Percentiles rank a stretch among this genome's conserved stretches.
phyloP scores from a whole-genome alignment of 164 flowering plant genomes.

The Liriodendron chinense region DNA sequence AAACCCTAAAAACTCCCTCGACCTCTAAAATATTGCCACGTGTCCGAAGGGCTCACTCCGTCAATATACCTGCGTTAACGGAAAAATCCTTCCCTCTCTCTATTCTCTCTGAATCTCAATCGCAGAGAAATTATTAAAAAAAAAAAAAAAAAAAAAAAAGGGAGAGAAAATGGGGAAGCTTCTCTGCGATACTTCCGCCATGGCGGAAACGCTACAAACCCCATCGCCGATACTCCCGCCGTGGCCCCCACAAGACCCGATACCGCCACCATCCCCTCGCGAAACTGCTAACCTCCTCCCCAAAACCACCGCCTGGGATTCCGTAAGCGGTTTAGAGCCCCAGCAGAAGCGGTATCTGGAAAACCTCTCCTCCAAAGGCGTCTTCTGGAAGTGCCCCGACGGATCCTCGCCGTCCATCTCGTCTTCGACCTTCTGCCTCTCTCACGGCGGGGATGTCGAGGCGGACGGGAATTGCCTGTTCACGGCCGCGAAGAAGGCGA shows the following conservation, averaged over 20 bases:
- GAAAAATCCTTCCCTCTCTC: constrained; percentile 1
- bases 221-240: constrained; percentile 23
- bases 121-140: not conserved
- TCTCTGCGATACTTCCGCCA: constrained; percentile 51
- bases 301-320: constrained; percentile 41
- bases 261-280: constrained; percentile 8
- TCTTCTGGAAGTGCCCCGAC: constrained; percentile 71
- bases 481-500: constrained; percentile 70
- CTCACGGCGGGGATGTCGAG: constrained; percentile 90
- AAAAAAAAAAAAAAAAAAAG: not conserved
- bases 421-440: constrained; percentile 52
- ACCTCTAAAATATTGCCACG: not conserved
- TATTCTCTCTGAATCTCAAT: not conserved
- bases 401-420: constrained; percentile 26
- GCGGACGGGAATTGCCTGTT: constrained; percentile 94
- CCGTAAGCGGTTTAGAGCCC: constrained; percentile 73
- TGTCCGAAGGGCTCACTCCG: not conserved
- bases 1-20: not conserved
- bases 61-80: constrained; percentile 2
- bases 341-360: constrained; percentile 58
- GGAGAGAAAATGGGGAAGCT: constrained; percentile 50
- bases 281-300: not conserved
- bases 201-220: constrained; percentile 13
- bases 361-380: constrained; percentile 58
- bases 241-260: constrained; percentile 17